Conservation (phyloP, 1,284 basidiomycete genomes). For the Heterobasidion occidentale region DNA sequence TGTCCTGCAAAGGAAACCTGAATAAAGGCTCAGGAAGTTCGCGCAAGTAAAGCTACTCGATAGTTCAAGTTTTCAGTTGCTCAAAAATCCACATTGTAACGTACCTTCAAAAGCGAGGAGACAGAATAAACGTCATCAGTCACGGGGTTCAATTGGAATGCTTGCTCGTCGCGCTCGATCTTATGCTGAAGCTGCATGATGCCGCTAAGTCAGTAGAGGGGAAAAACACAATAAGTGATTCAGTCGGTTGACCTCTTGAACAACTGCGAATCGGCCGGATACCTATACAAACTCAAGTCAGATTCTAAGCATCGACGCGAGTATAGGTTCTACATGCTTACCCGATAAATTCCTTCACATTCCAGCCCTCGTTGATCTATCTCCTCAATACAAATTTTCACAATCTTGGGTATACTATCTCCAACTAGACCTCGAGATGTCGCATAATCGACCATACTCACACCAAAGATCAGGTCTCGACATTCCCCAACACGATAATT, state of each 20-base stretch:
- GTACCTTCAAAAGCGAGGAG: slow-evolving; percentile 86
- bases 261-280: slow-evolving; percentile 78
- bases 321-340: slow-evolving; percentile 23
- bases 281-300: slow-evolving; percentile 35
- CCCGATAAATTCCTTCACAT: slow-evolving; percentile 81
- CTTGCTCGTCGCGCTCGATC: slow-evolving; percentile 85
- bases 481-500: slow-evolving; percentile 87
- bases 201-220: background rate
- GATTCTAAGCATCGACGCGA: background rate
- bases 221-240: too few relatives aligned
- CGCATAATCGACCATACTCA: slow-evolving; percentile 88
- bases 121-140: slow-evolving; percentile 86
- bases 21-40: slow-evolving; percentile 94
- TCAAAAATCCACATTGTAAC: background rate
- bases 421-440: slow-evolving; percentile 73
- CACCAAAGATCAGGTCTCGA: slow-evolving; percentile 86
- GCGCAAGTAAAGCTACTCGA: slow-evolving; percentile 70
- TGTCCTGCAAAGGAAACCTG: slow-evolving; percentile 75
- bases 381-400: slow-evolving; percentile 79
- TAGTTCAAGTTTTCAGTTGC: background rate
- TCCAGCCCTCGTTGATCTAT: slow-evolving; percentile 78
- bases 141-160: slow-evolving; percentile 69
- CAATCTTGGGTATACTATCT: slow-evolving; percentile 75
- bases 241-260: slow-evolving; percentile 54
- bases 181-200: slow-evolving; percentile 67